Evolutionary conservation across 2,329 filamentous ascomycete species (phyloP), one percentile per base, ranked within the genome.

Genomic region (Aspergillus carbonarius): DNA sequence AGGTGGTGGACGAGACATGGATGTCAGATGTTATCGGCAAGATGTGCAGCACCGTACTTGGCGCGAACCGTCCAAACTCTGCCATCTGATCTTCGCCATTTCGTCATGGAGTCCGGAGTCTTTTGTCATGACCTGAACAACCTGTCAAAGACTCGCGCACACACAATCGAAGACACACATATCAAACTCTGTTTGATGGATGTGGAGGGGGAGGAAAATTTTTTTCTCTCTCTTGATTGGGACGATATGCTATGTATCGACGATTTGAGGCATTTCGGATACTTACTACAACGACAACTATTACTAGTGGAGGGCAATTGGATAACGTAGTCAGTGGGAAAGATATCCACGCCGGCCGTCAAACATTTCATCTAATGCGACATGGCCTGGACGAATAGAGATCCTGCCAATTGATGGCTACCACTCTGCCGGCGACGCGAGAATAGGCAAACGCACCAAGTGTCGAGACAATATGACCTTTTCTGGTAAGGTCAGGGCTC

Each of bases 381-480:
- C 23, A 32, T 44, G n/a, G 18, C 10, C 23, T 54, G 7, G 52
- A 51, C 58, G 50, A 60, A 60, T 60, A 50, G 48, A 44, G 42
- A 49, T 15, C 18, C 44, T 20, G 25, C 25, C 48, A 48, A 60
- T 55, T 55, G 40, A 51, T 58, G 35, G 20, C 66, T 61, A 54
- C n/a, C n/a, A n/a, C n/a, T n/a, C n/a, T n/a, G n/a, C n/a, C n/a
- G n/a, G n/a, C 58, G 62, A 68, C 58, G 61, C 62, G 63, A 63
- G 63, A 64, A 60, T 42, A 39, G 32, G 25, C 25, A 58, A 30
- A 52, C 47, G 47, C 40, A 49, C 32, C 54, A 55, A 53, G 18
- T 39, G 50, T 57, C 60, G 60, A 66, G 63, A 61, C 63, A 67
- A 67, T 60, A 66, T 67, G 39, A 62, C 67, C 60, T 25, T 17